Evolutionary conservation across 305 asterid genomes (phyloP), one percentile per base, ranked within the genome.

Genomic region (Fraxinus nigra): DNA sequence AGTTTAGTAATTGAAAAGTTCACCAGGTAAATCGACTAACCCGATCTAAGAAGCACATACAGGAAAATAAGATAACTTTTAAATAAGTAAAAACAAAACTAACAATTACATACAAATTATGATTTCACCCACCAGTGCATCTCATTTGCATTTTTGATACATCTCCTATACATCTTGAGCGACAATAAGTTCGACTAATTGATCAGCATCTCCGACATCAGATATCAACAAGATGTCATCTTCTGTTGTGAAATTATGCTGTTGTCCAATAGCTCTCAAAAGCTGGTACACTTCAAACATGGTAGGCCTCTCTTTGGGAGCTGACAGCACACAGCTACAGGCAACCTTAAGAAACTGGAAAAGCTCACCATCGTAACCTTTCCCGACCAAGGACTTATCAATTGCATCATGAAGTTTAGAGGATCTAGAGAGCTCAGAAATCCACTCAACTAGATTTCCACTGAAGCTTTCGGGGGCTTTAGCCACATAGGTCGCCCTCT

Each of bases 211-310:
- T 24, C 88, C 93, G 5, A 77, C 33, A 11, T 90, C 92, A 1
- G 90, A 56, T 5, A 87, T 78, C 87, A 85, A 87, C 89, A 90
- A 56, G n/a, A 94, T 40, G 5, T 94, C 97, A 75, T 92, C 97
- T 59, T 94, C 92, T 0, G 97, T 86, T 3, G 90, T 87, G 82
- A 92, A 90, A 81, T 87, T 88, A 14, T 94, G 90, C 0, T 83
- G 86, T 65, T 92, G 90, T 18, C 98, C 97, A 3, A 94, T 82
- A 24, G 94, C 92, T 75, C 92, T 86, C 18, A 94, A 85, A 33
- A 94, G 85, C 89, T 93, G 97, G 82, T 94, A 93, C 61, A 93
- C 94, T 82, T 92, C 98, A 72, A 91, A 92, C 98, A 93, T 93
- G 6, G 94, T 81, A 7, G 98, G 98, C 61, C 98, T 89, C 74